Percentiles rank a stretch among this genome's conserved stretches.
Evolutionary conservation across 768 basidiomycete genomes (phyloP).

Genomic region (Leccinum boreale): DNA sequence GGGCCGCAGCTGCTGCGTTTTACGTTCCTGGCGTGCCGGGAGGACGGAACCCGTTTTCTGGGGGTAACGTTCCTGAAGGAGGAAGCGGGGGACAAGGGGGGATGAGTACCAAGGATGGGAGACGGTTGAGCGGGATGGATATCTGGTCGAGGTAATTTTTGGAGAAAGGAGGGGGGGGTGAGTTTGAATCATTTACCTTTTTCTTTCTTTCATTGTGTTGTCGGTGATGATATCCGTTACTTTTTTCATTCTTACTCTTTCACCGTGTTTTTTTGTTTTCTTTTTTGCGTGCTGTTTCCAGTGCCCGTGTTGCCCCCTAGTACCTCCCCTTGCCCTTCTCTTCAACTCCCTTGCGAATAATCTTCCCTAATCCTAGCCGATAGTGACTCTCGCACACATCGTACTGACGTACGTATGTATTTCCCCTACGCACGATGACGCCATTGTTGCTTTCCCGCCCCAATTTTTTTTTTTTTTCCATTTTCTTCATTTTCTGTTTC

Average conservation of each 20-base stretch:
- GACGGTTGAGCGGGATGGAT: slow-evolving; percentile 67
- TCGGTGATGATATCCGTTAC: not conserved
- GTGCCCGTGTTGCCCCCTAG: not conserved
- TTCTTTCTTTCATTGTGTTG: not conserved
- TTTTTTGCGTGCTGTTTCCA: not conserved
- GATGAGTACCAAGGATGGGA: slow-evolving; percentile 48
- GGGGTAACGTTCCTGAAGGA: slow-evolving; percentile 30
- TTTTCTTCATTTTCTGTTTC: not conserved
- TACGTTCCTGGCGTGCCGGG: slow-evolving; percentile 61
- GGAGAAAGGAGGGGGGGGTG: not conserved
- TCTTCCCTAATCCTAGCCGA: not conserved
- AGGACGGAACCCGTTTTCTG: slow-evolving; percentile 39
- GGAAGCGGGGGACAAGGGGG: slow-evolving; percentile 32
- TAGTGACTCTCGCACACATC: not conserved
- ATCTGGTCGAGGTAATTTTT: slow-evolving; percentile 65
- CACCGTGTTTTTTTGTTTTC: not conserved
- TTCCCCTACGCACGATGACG: not conserved
- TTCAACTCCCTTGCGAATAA: not conserved
- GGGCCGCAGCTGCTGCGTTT: slow-evolving; percentile 50
- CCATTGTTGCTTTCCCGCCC: not conserved
- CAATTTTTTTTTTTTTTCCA: not conserved
- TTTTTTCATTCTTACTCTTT: not conserved
- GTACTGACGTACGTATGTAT: not conserved
- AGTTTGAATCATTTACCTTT: not conserved
- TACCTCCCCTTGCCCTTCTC: not conserved